Evolutionary conservation across 2,329 filamentous ascomycete species (phyloP), one percentile per base, ranked within the genome.

Genomic region (Clonostachys solani): DNA sequence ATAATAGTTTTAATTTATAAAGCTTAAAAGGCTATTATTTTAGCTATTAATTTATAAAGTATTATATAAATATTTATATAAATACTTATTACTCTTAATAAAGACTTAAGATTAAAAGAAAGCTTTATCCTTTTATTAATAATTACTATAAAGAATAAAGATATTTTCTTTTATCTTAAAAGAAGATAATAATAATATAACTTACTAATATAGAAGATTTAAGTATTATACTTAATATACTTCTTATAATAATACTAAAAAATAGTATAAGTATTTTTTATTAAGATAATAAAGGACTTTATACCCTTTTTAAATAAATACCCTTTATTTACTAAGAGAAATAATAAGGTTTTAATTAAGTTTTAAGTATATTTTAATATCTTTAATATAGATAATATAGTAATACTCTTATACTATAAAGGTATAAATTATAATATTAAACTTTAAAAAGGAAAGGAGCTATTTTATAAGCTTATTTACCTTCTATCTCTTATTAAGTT

Each of bases 31-130:
- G 29, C 36, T 29, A 40, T 18, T 34, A 38, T 44, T 36, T 33
- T 40, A 42, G 16, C 17, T 33, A 19, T 8, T 40, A 35, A 2
- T 44, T 13, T 42, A 13, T 44, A 34, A 19, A 10, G 12, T 29
- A 12, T 33, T 33, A 42, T 45, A 42, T 40, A 18, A 38, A 41
- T 47, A 10, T 49, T 45, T 49, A 47, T 49, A 13, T 17, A 43
- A 42, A 33, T 43, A 47, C 23, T 12, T 44, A 41, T 41, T 47
- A 43, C 9, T 42, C n/a, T 15, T 17, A 41, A 47, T 33, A 38
- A 42, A 13, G 38, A 42, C 19, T 23, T 42, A 16, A 34, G 40
- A 10, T 17, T 49, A 46, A 8, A 33, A 46, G n/a, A 34, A 18
- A 16, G 42, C 42, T 49, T 49, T 35, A 42, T 43, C 37, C 38